Evolutionary conservation across 2,329 filamentous ascomycete genomes (phyloP).

Genomic region (Pseudogymnoascus sp.): DNA sequence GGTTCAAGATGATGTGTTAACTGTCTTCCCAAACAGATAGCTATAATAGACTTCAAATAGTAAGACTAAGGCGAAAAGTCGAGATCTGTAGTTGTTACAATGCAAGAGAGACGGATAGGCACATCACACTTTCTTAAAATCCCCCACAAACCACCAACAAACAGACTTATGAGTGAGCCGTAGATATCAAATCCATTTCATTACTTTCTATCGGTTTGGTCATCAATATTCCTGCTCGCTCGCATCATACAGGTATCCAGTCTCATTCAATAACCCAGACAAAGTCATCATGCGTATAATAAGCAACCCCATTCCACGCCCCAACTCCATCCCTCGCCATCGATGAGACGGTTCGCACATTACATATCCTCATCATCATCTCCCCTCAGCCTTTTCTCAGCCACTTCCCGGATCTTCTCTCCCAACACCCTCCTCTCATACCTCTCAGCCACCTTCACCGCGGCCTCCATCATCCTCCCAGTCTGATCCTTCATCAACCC

Average conservation of each 20-base stretch:
- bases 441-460: conserved; percentile 78
- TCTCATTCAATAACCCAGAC: not conserved
- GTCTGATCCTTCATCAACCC: conserved; percentile 75
- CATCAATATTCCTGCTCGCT: not conserved
- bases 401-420: conserved; percentile 85
- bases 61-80: not conserved
- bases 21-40: no score
- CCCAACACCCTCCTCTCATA: conserved; percentile 75
- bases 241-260: not conserved
- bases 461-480: conserved; percentile 87
- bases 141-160: not conserved
- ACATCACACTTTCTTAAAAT: not conserved
- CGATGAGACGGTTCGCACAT: not conserved
- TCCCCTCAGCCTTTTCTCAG: conserved; percentile 46
- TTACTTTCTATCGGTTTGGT: conserved; percentile 1
- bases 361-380: conserved; percentile 1
- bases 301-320: not conserved
- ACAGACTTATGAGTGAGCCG: not conserved
- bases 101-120: not conserved
- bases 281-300: not conserved
- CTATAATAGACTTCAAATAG: not conserved
- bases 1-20: no score
- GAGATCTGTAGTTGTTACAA: not conserved
- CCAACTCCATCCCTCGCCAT: not conserved
- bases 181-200: conserved; percentile 6